Percentiles rank a stretch among this genome's conserved stretches.
Conservation (phyloP, 495 filamentous ascomycete species). For the Podospora comata region DNA sequence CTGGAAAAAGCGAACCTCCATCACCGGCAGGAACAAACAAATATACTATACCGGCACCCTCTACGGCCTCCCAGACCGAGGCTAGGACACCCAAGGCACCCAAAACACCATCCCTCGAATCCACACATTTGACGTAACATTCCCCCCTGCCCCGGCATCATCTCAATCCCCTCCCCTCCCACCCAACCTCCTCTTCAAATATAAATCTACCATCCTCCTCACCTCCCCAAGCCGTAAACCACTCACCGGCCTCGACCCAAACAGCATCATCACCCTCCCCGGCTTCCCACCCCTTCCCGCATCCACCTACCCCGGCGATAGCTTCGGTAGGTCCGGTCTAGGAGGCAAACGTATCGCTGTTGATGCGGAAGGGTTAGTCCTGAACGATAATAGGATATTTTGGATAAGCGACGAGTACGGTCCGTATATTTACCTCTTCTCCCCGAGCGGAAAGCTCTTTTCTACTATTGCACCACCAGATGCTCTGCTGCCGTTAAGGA, state of each 20-base stretch:
- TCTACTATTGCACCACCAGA: conserved; percentile 64
- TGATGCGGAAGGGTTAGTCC: conserved; percentile 69
- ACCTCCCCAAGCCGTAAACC: conserved; percentile 63
- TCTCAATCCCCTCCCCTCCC: conserved; percentile 57
- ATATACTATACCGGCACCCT: conserved; percentile 57
- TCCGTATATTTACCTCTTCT: conserved; percentile 68
- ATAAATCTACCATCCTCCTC: conserved; percentile 66
- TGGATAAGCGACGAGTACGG: conserved; percentile 83
- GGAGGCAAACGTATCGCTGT: conserved; percentile 62
- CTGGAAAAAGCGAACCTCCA: conserved; percentile 55
- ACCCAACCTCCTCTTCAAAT: conserved; percentile 63
- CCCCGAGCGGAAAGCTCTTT: conserved; percentile 55
- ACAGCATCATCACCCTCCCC: conserved; percentile 52
- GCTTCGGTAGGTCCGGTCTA: conserved; percentile 58
- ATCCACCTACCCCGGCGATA: conserved; percentile 66
- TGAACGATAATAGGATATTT: conserved; percentile 61
- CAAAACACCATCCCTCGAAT: conserved; percentile 70
- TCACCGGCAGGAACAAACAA: not conserved
- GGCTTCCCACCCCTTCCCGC: conserved; percentile 65
- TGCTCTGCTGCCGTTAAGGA: conserved; percentile 65
- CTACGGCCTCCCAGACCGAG: conserved; percentile 67
- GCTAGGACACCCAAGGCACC: conserved; percentile 75
- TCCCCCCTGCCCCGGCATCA: conserved; percentile 42
- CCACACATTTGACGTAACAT: conserved; percentile 64
- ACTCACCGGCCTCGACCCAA: conserved; percentile 66